phyloP scores from a whole-genome alignment of 768 basidiomycete species.

The Lactarius indigo region DNA sequence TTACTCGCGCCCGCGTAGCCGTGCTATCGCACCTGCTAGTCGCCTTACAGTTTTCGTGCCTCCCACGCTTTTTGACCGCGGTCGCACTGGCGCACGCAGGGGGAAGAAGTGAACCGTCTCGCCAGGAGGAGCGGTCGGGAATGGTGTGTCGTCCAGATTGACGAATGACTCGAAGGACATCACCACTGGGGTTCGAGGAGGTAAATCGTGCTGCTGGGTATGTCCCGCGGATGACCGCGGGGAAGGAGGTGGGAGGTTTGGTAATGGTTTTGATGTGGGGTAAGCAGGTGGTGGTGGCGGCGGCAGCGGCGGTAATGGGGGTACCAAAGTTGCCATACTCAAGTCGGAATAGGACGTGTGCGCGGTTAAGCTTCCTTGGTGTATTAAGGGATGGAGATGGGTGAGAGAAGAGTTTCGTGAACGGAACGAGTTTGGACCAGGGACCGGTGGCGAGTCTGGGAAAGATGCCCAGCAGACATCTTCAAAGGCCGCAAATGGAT shows the following conservation, averaged over 20 bases:
- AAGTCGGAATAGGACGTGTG: neutral
- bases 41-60: constrained; percentile 6
- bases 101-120: constrained; percentile 10
- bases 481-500: constrained; percentile 19
- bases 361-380: neutral
- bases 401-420: constrained; percentile 2
- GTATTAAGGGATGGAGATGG: neutral
- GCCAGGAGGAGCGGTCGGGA: neutral
- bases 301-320: neutral
- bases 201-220: too few relatives aligned
- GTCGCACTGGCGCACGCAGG: neutral
- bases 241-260: constrained; percentile 9
- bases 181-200: neutral
- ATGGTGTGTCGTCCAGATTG: neutral
- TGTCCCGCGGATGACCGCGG: neutral
- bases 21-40: constrained; percentile 12
- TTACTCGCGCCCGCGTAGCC: constrained; percentile 20
- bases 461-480: constrained; percentile 8
- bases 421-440: neutral
- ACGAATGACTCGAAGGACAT: neutral
- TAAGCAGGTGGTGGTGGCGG: constrained; percentile 1
- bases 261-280: constrained; percentile 13
- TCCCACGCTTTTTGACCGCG: constrained; percentile 20
- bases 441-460: neutral
- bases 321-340: constrained; percentile 7